These are phyloP conservation scores for Cryptosporidium meleagridis DNA, from an alignment of 169 alveolate genomes.

Conservation along the genomic window DNA sequence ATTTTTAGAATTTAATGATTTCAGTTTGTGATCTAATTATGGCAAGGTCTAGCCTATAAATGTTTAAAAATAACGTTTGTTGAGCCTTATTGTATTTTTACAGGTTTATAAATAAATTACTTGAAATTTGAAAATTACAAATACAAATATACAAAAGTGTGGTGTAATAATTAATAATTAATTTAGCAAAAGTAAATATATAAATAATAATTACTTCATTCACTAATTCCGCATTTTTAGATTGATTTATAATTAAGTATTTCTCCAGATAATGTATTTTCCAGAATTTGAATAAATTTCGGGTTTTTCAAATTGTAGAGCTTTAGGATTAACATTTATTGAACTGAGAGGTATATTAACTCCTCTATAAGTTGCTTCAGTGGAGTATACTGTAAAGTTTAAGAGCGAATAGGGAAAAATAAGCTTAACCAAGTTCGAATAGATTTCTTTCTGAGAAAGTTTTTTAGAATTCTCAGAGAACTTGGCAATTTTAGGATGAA, in stretches of 20 bases:
- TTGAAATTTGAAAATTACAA: neutral
- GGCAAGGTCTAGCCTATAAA: neutral
- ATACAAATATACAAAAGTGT: neutral
- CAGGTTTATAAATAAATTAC: neutral
- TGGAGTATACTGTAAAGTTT: neutral
- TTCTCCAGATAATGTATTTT: conserved; percentile 67
- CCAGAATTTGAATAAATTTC: conserved; percentile 37
- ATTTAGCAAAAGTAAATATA: neutral
- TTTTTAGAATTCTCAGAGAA: neutral
- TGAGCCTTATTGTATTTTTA: no score
- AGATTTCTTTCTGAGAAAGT: conserved; percentile 10
- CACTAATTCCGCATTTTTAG: no score
- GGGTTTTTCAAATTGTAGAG: conserved; percentile 9
- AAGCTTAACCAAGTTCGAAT: conserved; percentile 11
- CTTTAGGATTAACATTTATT: conserved; percentile 46
- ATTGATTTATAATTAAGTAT: neutral
- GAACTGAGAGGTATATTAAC: conserved; percentile 25
- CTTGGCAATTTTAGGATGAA: conserved; percentile 42
- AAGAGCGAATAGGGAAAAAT: conserved; percentile 37
- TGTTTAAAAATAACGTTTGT: no score
- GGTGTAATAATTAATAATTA: neutral
- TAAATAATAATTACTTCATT: no score
- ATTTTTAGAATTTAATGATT: neutral
- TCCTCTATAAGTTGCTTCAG: conserved; percentile 37
- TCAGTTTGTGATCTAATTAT: no score